Percentiles rank a stretch among this genome's conserved stretches.
Conservation (phyloP, 257 asterid genomes). For the Solanum paucissectum region DNA sequence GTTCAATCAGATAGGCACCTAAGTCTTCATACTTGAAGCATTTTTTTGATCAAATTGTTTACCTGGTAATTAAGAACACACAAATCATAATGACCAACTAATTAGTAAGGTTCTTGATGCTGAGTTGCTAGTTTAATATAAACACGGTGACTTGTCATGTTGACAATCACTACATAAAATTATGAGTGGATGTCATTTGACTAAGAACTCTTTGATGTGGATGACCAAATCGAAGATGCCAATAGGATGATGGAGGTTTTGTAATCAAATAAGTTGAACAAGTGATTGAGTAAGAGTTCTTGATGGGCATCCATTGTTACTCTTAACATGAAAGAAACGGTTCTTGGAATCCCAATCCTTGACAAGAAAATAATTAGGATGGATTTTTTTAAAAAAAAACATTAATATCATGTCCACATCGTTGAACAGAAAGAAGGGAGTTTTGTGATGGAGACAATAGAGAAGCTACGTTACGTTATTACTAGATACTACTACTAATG, state of each 20-base stretch:
- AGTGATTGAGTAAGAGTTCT: background rate
- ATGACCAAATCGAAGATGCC: background rate
- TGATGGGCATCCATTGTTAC: background rate
- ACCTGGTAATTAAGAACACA: background rate
- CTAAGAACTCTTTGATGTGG: background rate
- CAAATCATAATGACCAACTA: background rate
- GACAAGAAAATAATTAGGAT: background rate
- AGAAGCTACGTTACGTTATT: background rate
- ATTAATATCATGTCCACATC: background rate
- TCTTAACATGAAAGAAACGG: background rate
- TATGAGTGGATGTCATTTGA: background rate
- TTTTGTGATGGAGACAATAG: background rate
- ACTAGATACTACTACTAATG: background rate
- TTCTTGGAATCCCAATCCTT: no score
- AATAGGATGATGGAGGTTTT: no score
- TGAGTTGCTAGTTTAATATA: background rate
- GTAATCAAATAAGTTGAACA: background rate
- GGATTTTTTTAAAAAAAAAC: background rate
- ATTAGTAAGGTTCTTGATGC: background rate
- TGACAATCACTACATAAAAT: background rate
- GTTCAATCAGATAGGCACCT: background rate
- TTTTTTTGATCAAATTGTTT: background rate
- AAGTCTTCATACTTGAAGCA: background rate
- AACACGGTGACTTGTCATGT: background rate
- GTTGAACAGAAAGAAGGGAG: background rate